Percentiles rank a stretch among this genome's conserved stretches.
Evolutionary conservation across 176 grass and related monocot genomes (phyloP).

Genomic region (Oryza glumipatula): DNA sequence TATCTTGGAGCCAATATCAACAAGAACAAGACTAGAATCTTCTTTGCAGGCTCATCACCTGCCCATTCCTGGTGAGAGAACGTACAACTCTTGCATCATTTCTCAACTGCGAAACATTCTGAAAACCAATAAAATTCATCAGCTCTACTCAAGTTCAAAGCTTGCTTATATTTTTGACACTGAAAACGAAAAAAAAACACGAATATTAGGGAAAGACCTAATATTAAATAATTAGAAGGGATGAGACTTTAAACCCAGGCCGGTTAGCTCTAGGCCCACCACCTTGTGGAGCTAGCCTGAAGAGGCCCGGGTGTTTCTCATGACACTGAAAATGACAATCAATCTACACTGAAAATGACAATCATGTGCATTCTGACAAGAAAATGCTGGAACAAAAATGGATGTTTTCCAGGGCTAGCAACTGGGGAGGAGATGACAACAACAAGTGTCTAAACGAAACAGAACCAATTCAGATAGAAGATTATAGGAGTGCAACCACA

Average conservation of each 20-base stretch:
- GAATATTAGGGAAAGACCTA: too few relatives aligned
- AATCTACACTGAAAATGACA: background rate
- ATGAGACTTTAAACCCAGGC: too few relatives aligned
- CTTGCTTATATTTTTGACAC: too few relatives aligned
- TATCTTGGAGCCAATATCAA: slow-evolving; percentile 62
- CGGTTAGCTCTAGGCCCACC: too few relatives aligned
- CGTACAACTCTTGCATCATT: background rate
- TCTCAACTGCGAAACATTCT: background rate
- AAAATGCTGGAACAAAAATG: background rate
- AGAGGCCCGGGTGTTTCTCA: too few relatives aligned
- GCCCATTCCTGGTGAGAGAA: slow-evolving; percentile 69
- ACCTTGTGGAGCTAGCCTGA: too few relatives aligned
- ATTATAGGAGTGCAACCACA: slow-evolving; percentile 42
- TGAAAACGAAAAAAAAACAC: too few relatives aligned
- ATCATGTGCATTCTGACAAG: too few relatives aligned
- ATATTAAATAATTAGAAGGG: too few relatives aligned
- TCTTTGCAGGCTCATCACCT: slow-evolving; percentile 84
- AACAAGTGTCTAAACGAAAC: slow-evolving; percentile 70
- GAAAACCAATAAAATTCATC: slow-evolving; percentile 2
- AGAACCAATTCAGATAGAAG: slow-evolving; percentile 46
- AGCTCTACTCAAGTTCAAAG: background rate
- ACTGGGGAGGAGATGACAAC: slow-evolving; percentile 59
- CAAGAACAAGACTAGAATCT: slow-evolving; percentile 64
- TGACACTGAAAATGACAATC: too few relatives aligned
- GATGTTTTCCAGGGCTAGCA: slow-evolving; percentile 50